Conservation (phyloP, 768 basidiomycete genomes). For the Tricholoma flavovirens region DNA sequence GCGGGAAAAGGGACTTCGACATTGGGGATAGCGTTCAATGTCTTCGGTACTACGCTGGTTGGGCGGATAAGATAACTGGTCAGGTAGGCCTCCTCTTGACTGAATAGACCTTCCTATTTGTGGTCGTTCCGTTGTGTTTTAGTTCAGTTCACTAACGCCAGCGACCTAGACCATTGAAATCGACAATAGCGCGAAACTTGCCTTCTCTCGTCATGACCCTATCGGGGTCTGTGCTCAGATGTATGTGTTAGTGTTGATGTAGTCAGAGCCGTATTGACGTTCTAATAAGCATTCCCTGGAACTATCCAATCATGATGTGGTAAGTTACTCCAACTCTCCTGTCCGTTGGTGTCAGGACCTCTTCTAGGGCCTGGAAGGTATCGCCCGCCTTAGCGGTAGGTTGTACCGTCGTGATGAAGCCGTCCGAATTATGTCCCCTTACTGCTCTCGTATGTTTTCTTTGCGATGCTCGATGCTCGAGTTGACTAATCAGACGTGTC, state of each 20-base stretch:
- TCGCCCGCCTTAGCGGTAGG: constrained; percentile 89
- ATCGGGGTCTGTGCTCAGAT: constrained; percentile 95
- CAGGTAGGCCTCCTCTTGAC: constrained; percentile 44
- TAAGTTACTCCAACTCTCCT: constrained; percentile 21
- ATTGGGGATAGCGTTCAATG: constrained; percentile 75
- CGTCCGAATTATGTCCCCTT: constrained; percentile 81
- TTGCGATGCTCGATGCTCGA: background rate
- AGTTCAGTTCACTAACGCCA: constrained; percentile 1
- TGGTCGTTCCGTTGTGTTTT: background rate
- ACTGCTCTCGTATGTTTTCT: constrained; percentile 63
- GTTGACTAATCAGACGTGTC: constrained; percentile 5
- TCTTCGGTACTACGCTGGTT: constrained; percentile 89
- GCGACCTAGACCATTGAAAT: constrained; percentile 63
- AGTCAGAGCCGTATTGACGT: constrained; percentile 1
- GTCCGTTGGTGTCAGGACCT: background rate
- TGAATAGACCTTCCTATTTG: background rate
- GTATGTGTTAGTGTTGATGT: constrained; percentile 33
- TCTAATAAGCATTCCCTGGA: constrained; percentile 78
- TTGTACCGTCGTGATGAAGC: constrained; percentile 94
- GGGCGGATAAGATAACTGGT: constrained; percentile 91
- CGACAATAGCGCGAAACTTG: constrained; percentile 73
- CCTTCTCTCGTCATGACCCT: constrained; percentile 84
- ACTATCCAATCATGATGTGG: constrained; percentile 89
- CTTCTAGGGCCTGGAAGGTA: constrained; percentile 78
- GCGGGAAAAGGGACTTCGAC: constrained; percentile 61